Evolutionary conservation across 345 rosid genomes (phyloP), one percentile per base, ranked within the genome.

Genomic region (Kandelia obovata): DNA sequence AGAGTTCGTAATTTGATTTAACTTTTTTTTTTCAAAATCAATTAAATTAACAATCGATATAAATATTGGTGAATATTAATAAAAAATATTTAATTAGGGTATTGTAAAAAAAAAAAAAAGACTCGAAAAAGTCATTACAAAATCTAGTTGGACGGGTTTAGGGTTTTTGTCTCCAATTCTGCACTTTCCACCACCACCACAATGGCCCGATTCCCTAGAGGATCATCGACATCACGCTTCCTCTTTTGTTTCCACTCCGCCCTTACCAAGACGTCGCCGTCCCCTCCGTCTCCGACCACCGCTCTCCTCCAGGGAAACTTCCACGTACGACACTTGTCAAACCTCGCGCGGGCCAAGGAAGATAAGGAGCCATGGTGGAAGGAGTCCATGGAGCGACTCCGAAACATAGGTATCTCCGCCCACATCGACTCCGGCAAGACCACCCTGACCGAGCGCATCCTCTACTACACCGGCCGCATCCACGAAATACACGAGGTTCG

Each of bases 351-450:
- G 37, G 89, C 83, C 58, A 91, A 89, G 70, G 97, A 85, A 6
- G 91, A 87, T 30, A 92, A 92, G 67, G 95, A 90, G 26, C 86
- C 91, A 66, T 90, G 91, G 95, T 96, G 99, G 99, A 96, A 89
- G 80, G 99, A 92, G n/a, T 87, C 98, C 9, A 92, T 90, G 97
- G 86, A 84, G 8, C 81, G 78, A 73, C 78, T 85, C 69, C 92
- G 99, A 9, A 96, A 96, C 72, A 96, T 96, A 49, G 98, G 99
- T 61, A 96, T 96, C 82, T 96, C 98, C 0, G 99, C 98, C 55
- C 99, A 96, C 68, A 96, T 96, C 68, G 99, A 92, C 67, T 96
- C 99, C 31, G 99, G 99, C 21, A 96, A 96, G 81, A 96, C 99
- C 53, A 96, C 98, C 0, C 86, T 96, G 15, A 96, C 99, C 7